phyloP scores from a whole-genome alignment of 169 alveolate genomes.

The Neospora caninum region DNA sequence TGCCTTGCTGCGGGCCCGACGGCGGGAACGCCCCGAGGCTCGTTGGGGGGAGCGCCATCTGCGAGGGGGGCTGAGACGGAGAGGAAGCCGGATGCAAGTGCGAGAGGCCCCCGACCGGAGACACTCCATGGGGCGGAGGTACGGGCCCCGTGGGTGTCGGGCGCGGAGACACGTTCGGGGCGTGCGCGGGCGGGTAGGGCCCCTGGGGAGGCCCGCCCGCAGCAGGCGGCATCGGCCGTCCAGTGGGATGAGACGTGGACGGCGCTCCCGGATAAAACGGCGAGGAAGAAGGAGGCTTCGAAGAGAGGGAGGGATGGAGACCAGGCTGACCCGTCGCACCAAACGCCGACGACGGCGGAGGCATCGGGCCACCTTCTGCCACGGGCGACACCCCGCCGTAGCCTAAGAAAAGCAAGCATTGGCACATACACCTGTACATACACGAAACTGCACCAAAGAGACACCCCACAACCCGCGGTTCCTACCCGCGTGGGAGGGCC shows the following conservation, averaged over 20 bases:
- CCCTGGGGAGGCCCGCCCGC: not conserved
- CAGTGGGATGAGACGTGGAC: not conserved
- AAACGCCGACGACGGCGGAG: not conserved
- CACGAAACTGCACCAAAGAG: too few relatives aligned
- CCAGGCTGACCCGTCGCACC: not conserved
- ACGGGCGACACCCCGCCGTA: not conserved
- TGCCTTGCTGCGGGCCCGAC: not conserved
- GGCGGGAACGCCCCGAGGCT: not conserved
- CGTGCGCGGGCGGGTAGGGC: not conserved
- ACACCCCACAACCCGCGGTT: too few relatives aligned
- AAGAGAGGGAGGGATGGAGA: not conserved
- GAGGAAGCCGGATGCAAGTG: not conserved
- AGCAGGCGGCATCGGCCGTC: not conserved
- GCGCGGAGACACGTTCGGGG: not conserved
- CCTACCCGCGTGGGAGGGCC: too few relatives aligned
- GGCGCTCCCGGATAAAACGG: not conserved
- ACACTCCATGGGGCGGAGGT: not conserved
- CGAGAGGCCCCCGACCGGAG: not conserved
- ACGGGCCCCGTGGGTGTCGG: not conserved
- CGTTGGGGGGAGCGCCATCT: not conserved
- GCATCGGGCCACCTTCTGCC: not conserved
- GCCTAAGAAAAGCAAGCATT: not conserved
- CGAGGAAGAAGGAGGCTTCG: not conserved
- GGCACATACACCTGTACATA: not conserved
- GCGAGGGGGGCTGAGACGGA: not conserved